phyloP scores from a whole-genome alignment of 1,284 basidiomycete genomes.

The Leccinum laetum region DNA sequence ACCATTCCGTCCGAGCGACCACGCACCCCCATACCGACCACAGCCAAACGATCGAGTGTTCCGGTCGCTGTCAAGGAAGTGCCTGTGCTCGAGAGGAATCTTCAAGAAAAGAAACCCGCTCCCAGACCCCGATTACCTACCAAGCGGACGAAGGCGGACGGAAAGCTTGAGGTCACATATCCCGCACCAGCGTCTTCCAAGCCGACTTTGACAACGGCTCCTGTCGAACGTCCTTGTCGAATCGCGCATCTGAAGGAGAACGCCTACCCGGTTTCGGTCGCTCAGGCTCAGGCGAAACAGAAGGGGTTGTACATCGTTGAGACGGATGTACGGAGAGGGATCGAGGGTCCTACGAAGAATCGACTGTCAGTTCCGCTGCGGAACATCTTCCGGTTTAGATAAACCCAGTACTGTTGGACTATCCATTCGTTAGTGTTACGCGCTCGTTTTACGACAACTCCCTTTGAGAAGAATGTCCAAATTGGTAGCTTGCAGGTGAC shows the following conservation, averaged over 20 bases:
- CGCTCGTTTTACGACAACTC: slow-evolving; percentile 11
- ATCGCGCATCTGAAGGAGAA: slow-evolving; percentile 18
- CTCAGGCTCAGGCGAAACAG: slow-evolving; percentile 14
- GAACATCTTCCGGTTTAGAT: slow-evolving; percentile 50
- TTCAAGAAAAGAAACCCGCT: slow-evolving; percentile 11
- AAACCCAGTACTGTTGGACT: slow-evolving; percentile 6
- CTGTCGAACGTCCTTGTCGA: slow-evolving; percentile 20
- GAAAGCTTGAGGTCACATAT: slow-evolving; percentile 5
- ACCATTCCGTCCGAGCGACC: slow-evolving; percentile 13
- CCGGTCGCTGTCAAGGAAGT: slow-evolving; percentile 2
- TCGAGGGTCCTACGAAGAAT: slow-evolving; percentile 35
- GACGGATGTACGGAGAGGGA: slow-evolving; percentile 26
- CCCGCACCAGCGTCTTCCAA: slow-evolving; percentile 6
- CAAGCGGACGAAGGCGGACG: slow-evolving; percentile 16
- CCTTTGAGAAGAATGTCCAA: slow-evolving; percentile 10
- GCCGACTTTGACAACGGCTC: background rate
- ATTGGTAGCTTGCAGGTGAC: background rate
- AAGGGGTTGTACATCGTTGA: slow-evolving; percentile 20
- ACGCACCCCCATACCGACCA: slow-evolving; percentile 11
- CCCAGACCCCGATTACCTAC: slow-evolving; percentile 16
- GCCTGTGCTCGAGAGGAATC: background rate
- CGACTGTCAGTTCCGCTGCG: slow-evolving; percentile 46
- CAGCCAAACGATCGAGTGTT: background rate
- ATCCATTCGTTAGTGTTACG: slow-evolving; percentile 4
- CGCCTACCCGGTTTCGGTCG: background rate